Evolutionary conservation across 1,139 yeast genomes (phyloP), one percentile per base, ranked within the genome.

Genomic region (Blastobotrys indianensis): DNA sequence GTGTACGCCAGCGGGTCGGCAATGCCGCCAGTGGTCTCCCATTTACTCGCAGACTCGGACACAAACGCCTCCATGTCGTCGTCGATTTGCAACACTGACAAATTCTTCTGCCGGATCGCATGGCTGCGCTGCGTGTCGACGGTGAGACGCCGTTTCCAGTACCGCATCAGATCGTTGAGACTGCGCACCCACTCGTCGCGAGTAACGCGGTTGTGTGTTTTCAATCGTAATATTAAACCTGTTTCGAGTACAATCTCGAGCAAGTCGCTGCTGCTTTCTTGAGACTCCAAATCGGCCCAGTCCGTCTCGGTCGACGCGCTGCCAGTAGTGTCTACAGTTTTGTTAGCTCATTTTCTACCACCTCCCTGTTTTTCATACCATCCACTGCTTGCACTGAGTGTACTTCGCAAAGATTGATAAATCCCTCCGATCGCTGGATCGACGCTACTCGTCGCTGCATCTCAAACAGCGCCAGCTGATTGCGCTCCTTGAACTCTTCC

Each of bases 181-280:
- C 79, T 65, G 0, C 30, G 23, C 0, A 84, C 70, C 97, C 97
- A 90, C 49, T 74, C 75, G 54, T 80, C 76, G 41, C 94, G 70
- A 0, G 76, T 60, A 0, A 44, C 46, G 15, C 66, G 51, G 51
- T 70, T 69, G 3, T 79, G 77, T 0, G 94, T 88, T 50, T 80
- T 34, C 8, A 48, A 37, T 32, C 38, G 78, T 6, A 86, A 64
- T 43, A 73, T 67, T n/a, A 82, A 55, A 1, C 53, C 53, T 0
- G 80, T 82, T 1, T 57, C 56, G 60, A 82, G 68, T 10, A 65
- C 65, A 6, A 85, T 65, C 50, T 78, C 81, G 54, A 85, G 79
- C 20, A 72, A 71, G 2, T 76, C 67, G 12, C 53, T 55, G 17
- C 51, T 54, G 32, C 55, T 58, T 32, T 67, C 57, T 4, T 59